These are phyloP conservation scores for Spiromastix sp. DNA, from an alignment of 2,329 filamentous ascomycete genomes.

Conservation along the genomic window DNA sequence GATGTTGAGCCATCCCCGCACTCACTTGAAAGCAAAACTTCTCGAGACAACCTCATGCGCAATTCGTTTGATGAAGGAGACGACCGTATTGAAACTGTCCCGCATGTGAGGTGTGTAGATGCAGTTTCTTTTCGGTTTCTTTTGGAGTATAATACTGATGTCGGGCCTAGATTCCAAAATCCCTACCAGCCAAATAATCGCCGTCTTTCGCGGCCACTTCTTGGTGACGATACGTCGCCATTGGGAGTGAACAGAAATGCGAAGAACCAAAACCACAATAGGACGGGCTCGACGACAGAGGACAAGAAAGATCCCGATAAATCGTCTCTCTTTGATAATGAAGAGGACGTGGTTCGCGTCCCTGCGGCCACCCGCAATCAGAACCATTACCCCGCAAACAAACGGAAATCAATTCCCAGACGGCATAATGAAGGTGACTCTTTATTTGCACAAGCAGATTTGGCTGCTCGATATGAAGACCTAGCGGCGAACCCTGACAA, in stretches of 20 bases:
- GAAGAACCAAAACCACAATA: no score
- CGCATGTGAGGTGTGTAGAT: not conserved
- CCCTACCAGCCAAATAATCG: not conserved
- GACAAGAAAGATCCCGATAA: not conserved
- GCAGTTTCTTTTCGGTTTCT: no score
- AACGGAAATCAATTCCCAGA: not conserved
- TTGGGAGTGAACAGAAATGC: not conserved
- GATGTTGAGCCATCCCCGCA: conserved; percentile 39
- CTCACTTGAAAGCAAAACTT: conserved; percentile 43
- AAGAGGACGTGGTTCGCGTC: not conserved
- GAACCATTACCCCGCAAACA: not conserved
- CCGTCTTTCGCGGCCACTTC: not conserved
- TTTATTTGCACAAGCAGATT: conserved; percentile 33
- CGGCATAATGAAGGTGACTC: conserved; percentile 1
- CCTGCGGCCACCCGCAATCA: not conserved
- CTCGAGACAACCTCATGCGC: conserved; percentile 39
- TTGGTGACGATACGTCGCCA: not conserved
- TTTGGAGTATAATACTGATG: no score
- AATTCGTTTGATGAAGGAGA: not conserved
- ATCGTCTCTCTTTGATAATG: not conserved
- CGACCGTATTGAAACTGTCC: not conserved
- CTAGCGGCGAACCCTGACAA: conserved; percentile 24
- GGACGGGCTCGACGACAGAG: no score
- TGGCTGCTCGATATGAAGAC: conserved; percentile 37
- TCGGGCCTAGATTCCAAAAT: not conserved